Evolutionary conservation across 2,329 filamentous ascomycete genomes (phyloP).

Genomic region (Xylaria sp.): DNA sequence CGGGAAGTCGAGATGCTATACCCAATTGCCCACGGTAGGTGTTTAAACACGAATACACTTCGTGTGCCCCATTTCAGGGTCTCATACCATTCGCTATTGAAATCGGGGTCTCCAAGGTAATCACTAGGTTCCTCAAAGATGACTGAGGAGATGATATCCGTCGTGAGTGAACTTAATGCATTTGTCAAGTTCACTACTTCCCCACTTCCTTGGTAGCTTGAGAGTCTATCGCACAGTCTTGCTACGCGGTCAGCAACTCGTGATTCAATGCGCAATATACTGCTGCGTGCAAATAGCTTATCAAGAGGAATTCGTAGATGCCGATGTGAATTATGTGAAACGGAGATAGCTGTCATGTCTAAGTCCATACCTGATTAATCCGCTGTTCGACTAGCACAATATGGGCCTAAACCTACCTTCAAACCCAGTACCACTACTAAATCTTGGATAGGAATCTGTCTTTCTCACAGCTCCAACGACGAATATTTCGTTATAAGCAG

Average conservation of each 20-base stretch:
- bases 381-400: neutral
- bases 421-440: conserved; percentile 12
- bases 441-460: conserved; percentile 10
- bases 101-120: conserved; percentile 23
- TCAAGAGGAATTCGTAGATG: conserved; percentile 12
- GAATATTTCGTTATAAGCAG: conserved; percentile 17
- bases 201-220: neutral
- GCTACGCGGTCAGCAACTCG: conserved; percentile 12
- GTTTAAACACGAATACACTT: conserved; percentile 18
- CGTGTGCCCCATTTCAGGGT: conserved; percentile 18
- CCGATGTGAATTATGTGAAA: conserved; percentile 9
- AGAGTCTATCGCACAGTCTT: conserved; percentile 13
- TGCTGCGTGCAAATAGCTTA: conserved; percentile 12
- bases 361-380: neutral
- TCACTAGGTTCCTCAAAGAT: conserved; percentile 24
- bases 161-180: conserved; percentile 20
- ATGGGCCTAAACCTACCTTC: conserved; percentile 7
- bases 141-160: conserved; percentile 16
- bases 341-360: conserved; percentile 24
- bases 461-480: conserved; percentile 12
- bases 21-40: conserved; percentile 16
- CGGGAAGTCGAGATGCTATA: neutral
- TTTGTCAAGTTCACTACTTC: conserved; percentile 23
- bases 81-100: conserved; percentile 20
- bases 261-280: conserved; percentile 16